A percentile compares a stretch with the other conserved stretches of the same genome.
phyloP scores from a whole-genome alignment of 2,329 filamentous ascomycete genomes.

The Fusarium sp. region DNA sequence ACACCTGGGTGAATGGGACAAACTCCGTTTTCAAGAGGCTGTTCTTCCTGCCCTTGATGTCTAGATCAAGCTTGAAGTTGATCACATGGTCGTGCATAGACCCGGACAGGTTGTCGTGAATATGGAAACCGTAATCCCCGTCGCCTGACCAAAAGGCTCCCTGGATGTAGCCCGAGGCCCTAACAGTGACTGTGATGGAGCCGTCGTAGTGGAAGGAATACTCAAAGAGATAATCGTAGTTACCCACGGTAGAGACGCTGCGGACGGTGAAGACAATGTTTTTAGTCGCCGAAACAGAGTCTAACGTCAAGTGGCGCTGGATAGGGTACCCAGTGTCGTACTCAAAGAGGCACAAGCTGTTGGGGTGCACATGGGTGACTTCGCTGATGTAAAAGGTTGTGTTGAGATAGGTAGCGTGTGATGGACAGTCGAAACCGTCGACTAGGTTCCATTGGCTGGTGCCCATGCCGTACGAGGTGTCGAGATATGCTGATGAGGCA shows the following conservation, averaged over 20 bases:
- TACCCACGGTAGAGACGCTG: constrained; percentile 64
- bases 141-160: constrained; percentile 61
- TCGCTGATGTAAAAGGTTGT: constrained; percentile 60
- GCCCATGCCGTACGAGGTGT: constrained; percentile 63
- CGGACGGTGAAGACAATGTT: constrained; percentile 63
- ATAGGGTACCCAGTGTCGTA: constrained; percentile 63
- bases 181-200: constrained; percentile 63
- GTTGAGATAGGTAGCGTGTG: constrained; percentile 64
- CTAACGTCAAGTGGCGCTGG: constrained; percentile 60
- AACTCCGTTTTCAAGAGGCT: constrained; percentile 56
- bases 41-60: constrained; percentile 63
- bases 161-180: constrained; percentile 68
- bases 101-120: constrained; percentile 62
- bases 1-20: constrained; percentile 38
- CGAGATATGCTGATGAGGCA: constrained; percentile 61
- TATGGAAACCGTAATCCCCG: constrained; percentile 63
- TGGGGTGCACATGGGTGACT: constrained; percentile 59
- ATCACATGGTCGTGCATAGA: constrained; percentile 69
- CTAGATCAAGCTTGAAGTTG: constrained; percentile 68
- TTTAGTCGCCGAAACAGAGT: constrained; percentile 61
- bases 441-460: constrained; percentile 61
- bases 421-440: constrained; percentile 65
- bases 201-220: constrained; percentile 67
- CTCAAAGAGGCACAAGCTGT: constrained; percentile 70
- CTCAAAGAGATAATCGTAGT: constrained; percentile 67